A percentile compares a stretch with the other conserved stretches of the same genome.
phyloP scores from a whole-genome alignment of 2,329 filamentous ascomycete species.

The Pestalotiopsis sp. region DNA sequence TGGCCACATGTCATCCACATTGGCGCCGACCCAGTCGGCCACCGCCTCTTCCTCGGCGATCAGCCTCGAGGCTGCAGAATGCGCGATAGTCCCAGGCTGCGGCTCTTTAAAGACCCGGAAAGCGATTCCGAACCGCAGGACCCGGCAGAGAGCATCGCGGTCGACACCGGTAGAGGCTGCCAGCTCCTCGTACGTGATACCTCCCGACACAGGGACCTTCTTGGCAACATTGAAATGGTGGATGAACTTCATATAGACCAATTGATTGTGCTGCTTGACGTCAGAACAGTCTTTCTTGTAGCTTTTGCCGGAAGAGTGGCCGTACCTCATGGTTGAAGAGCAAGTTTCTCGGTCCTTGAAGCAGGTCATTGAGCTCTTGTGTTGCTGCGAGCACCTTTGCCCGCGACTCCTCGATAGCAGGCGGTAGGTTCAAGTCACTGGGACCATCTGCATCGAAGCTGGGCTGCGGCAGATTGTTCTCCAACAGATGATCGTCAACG shows the following conservation, averaged over 20 bases:
- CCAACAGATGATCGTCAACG: background rate
- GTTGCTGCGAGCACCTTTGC: background rate
- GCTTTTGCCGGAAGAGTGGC: no score
- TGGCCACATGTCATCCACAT: conserved; percentile 18
- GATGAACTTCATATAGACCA: background rate
- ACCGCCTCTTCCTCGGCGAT: conserved; percentile 9
- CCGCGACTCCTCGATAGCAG: background rate
- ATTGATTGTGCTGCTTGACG: background rate
- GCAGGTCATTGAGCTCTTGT: background rate
- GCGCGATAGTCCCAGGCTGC: background rate
- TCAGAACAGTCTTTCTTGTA: background rate
- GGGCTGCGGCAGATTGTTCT: background rate
- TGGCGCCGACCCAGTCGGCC: conserved; percentile 16
- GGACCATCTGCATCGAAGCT: background rate
- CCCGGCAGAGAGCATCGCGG: background rate
- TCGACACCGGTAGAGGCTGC: background rate
- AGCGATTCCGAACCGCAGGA: background rate
- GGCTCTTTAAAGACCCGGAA: background rate
- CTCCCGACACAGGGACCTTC: background rate
- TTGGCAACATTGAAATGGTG: background rate
- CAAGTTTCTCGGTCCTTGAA: background rate
- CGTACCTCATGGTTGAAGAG: background rate
- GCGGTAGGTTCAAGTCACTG: background rate
- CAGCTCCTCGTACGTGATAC: background rate
- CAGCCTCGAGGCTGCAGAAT: background rate